Percentiles rank a stretch among this genome's conserved stretches.
Evolutionary conservation across 768 basidiomycete species (phyloP).

Genomic region (Mycena haematopus): DNA sequence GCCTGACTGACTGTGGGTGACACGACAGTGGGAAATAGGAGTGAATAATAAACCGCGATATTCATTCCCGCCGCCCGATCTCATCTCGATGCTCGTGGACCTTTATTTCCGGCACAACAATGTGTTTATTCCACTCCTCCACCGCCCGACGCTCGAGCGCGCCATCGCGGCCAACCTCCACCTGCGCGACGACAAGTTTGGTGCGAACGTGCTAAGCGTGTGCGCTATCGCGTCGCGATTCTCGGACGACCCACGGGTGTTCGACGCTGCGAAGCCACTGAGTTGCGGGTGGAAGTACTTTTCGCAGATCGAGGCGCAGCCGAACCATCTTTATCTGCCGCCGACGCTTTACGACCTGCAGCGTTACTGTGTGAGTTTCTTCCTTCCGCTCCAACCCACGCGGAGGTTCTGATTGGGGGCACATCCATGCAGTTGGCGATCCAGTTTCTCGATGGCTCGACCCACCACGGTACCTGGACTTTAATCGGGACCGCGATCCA

Average conservation of each 20-base stretch:
- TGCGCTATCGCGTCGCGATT: conserved; percentile 74
- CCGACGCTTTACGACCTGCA: conserved; percentile 80
- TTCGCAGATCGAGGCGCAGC: conserved; percentile 69
- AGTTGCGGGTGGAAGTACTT: conserved; percentile 73
- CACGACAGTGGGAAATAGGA: not conserved
- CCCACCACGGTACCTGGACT: conserved; percentile 71
- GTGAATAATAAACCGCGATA: conserved; percentile 32
- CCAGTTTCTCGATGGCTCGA: conserved; percentile 58
- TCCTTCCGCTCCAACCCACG: not conserved
- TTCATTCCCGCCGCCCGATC: conserved; percentile 57
- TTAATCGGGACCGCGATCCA: conserved; percentile 54
- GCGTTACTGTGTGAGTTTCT: conserved; percentile 51
- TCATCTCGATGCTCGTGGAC: conserved; percentile 60
- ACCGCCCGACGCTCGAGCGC: conserved; percentile 70
- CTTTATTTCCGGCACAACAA: conserved; percentile 69
- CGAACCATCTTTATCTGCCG: conserved; percentile 63
- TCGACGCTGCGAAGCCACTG: conserved; percentile 42
- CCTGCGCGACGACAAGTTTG: conserved; percentile 58
- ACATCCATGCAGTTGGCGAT: conserved; percentile 53
- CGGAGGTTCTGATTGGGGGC: not conserved
- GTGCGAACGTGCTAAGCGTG: conserved; percentile 65
- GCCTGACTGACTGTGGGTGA: no score
- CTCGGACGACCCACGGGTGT: conserved; percentile 63
- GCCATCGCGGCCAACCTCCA: conserved; percentile 57
- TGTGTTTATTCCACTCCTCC: conserved; percentile 67